Base-by-base conservation (phyloP, 2,329 filamentous ascomycete genomes). In the Aspergillus unguis region DNA sequence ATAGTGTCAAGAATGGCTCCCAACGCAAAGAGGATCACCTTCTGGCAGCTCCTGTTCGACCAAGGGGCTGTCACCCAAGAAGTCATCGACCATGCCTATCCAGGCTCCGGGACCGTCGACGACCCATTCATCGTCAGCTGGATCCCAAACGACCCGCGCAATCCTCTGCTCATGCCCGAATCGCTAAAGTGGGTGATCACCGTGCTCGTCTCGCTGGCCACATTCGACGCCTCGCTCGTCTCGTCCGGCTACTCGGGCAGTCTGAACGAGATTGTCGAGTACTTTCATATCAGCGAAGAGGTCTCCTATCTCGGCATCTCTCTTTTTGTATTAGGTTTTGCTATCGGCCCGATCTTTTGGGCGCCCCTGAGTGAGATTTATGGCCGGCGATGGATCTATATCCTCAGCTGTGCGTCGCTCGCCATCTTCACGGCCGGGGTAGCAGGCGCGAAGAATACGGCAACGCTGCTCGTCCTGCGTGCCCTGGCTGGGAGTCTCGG, bases 401-500 rank as follows among this genome's bases (percentile, higher is more conserved):
- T 48, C 2, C 5, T 25, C 6, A 37, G 23, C 6, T 28, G 31
- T 8, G 23, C 6, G 1, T 25, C 6, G 0, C 26, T 46, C 11
- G 32, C 37, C 2, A 23, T 31, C 6, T 48, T 47, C 11, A 43
- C 17, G 2, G 37, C 37, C 1, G 44, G 44, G 5, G 25, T 25
- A 4, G 35, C 32, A 5, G 36, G 28, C 0, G 33, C 42, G 1
- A 27, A 54, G 25, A 55, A 55, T 25, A 32, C 54, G 3, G 17
- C 45, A 9, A 58, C 55, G 1, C 26, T 57, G 8, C 9, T 59
- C 3, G 38, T 57, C 6, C 28, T 54, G 11, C 45, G 57, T 4
- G 57, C 58, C 32, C 44, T 59, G n/a, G 46, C 50, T 3, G 57
- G 57, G 11, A 49, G 6, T 53, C 23, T 53, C 23, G 57, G 55